A percentile compares a stretch with the other conserved stretches of the same genome.
These are phyloP conservation scores for Persicaria tinctoria DNA, from an alignment of 148 eudicot species.

Conservation along the genomic window DNA sequence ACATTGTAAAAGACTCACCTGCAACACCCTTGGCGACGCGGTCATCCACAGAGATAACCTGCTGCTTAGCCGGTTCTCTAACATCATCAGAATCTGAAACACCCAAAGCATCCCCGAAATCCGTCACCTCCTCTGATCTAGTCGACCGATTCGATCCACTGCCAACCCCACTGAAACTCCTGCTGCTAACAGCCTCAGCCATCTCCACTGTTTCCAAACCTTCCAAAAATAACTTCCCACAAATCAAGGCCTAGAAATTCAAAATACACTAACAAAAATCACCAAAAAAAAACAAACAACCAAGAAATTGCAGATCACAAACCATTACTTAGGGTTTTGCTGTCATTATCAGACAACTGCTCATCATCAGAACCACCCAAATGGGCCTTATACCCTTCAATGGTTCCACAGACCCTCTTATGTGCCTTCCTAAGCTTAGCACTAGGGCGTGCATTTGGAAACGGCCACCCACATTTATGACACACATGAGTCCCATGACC, in stretches of 20 bases:
- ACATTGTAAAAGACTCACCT: conserved; percentile 26
- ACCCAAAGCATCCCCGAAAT: conserved; percentile 36
- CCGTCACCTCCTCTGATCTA: conserved; percentile 64
- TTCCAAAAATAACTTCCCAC: conserved; percentile 20
- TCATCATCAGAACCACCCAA: conserved; percentile 44
- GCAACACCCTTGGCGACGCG: conserved; percentile 8
- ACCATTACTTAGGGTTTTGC: not conserved
- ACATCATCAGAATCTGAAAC: conserved; percentile 30
- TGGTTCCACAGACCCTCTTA: conserved; percentile 68
- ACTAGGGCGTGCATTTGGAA: conserved; percentile 73
- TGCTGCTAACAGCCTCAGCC: conserved; percentile 26
- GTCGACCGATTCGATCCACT: conserved; percentile 38
- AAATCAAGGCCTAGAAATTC: conserved; percentile 9
- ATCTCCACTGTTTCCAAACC: conserved; percentile 43
- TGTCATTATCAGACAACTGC: conserved; percentile 39
- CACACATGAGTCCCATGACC: conserved; percentile 51
- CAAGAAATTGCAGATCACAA: not conserved
- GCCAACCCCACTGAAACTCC: conserved; percentile 40
- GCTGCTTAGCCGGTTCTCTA: conserved; percentile 18
- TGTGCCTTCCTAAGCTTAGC: conserved; percentile 70
- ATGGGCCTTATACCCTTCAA: conserved; percentile 44
- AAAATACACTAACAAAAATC: conserved; percentile 2
- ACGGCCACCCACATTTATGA: conserved; percentile 70
- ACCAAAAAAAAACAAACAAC: conserved; percentile 8
- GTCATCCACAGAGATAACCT: conserved; percentile 19